Base-by-base conservation (phyloP, 139 green algal genomes). In the Pleodorina starrii region DNA sequence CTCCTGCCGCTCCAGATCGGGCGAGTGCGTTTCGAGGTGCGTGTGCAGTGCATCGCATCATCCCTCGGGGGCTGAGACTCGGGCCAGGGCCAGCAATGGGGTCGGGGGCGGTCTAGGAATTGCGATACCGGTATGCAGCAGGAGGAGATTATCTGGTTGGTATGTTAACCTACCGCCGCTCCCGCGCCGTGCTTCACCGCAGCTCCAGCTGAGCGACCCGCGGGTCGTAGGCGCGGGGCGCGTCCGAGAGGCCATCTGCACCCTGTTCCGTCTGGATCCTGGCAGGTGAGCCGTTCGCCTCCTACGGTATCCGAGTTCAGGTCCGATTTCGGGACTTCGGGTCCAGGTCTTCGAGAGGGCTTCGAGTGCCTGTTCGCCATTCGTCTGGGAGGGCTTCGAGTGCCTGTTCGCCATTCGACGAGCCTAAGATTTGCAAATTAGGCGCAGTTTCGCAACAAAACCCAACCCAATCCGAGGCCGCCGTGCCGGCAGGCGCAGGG, bases 11-110 rank as follows among this genome's bases (percentile, higher is more conserved):
- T 87, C 35, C 80, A 87, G 17, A 66, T 86, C 42, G 79, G 79
- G 5, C 79, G 79, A 10, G 79, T 86, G 57, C 79, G 79, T 17
- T 86, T 87, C 29, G 42, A 87, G 60, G 60, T 87, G 43, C 14
- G 68, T 25, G 27, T n/a, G 59, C 59, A 35, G 59, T 19, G 63
- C 63, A 23, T 73, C 63, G 21, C 63, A 73, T 12, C 48, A 10
- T 57, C 48, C 48, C 48, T 12, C 48, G n/a, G n/a, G n/a, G n/a
- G n/a, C n/a, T n/a, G n/a, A n/a, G n/a, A n/a, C n/a, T n/a, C n/a
- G n/a, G n/a, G n/a, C n/a, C n/a, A n/a, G n/a, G n/a, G n/a, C n/a
- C 12, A 73, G 63, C 63, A 38, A 73, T 38, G 1, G 16, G 19
- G 25, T 40, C 19, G 27, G n/a, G 63, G 63, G 5, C 29, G 25